Evolutionary conservation across 1,284 basidiomycete species (phyloP), one percentile per base, ranked within the genome.

Genomic region (Mycosarcoma mackinlayi): DNA sequence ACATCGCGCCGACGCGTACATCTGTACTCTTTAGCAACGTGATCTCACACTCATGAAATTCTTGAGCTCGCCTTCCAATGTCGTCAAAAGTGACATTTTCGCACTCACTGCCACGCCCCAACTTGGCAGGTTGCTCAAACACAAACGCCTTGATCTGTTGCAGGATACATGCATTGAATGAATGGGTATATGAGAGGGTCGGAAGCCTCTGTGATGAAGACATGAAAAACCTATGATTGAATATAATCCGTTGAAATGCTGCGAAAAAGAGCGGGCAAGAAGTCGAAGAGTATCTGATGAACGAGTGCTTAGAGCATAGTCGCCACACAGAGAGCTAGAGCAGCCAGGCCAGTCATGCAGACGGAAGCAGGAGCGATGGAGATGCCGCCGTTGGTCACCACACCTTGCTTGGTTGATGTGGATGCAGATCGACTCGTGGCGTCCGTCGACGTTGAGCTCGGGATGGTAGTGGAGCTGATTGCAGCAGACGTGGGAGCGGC

Each of bases 281-380:
- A 23, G 27, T 34, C 24, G 30, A 11, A 50, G 47, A 38, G 46
- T 44, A 39, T 49, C 41, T 42, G 14, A 25, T 19, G 16, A 33
- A 34, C 5, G 27, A 9, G 18, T n/a, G 24, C 6, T 55, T 23
- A 63, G 11, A 67, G 54, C 18, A 67, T 21, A 27, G 31, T 31
- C 5, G 64, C 49, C 9, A 46, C 58, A 18, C 56, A 23, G 28
- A 30, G 46, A 44, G 58, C 64, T 27, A 58, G 33, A 27, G 35
- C 24, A 3, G 58, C 53, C 11, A 67, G 35, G 7, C 44, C 53
- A 14, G 54, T 54, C 10, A 46, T 9, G 28, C 48, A 31, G 18
- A 59, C 19, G 7, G 51, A 58, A 24, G 51, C 50, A 21, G 62
- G 55, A 18, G 34, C 55, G 16, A 65, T 50, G 28, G 16, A 23